phyloP scores from a whole-genome alignment of 2,329 filamentous ascomycete species.

The Onygenales sp. region DNA sequence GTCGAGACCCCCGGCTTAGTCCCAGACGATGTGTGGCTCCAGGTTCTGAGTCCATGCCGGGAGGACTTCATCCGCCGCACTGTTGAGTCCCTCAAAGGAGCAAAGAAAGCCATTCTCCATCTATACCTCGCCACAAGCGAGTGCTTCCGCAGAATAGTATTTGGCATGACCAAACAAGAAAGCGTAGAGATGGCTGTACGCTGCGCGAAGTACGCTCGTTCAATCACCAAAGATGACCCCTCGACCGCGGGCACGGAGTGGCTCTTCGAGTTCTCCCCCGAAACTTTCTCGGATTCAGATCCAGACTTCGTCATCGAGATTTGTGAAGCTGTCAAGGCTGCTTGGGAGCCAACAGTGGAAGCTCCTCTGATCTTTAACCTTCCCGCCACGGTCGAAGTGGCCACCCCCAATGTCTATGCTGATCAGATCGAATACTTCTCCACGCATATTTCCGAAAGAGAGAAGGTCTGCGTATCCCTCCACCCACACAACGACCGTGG shows the following conservation, averaged over 20 bases:
- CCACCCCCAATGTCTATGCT: constrained; percentile 90
- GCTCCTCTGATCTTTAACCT: constrained; percentile 93
- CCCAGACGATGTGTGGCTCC: constrained; percentile 82
- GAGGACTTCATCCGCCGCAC: constrained; percentile 84
- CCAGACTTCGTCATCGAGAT: constrained; percentile 74
- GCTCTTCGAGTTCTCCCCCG: constrained; percentile 42
- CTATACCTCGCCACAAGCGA: constrained; percentile 94
- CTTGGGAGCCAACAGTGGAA: constrained; percentile 74
- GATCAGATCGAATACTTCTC: constrained; percentile 97
- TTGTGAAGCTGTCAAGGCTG: constrained; percentile 87
- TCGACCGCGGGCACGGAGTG: constrained; percentile 45
- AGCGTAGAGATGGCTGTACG: constrained; percentile 71
- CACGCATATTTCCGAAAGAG: constrained; percentile 68
- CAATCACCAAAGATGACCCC: constrained; percentile 75
- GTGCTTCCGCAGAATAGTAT: constrained; percentile 88
- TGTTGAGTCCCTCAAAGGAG: constrained; percentile 76
- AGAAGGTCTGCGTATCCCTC: constrained; percentile 80
- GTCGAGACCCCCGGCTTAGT: constrained; percentile 75
- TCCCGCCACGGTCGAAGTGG: constrained; percentile 89
- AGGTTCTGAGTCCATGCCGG: constrained; percentile 86
- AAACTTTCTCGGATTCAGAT: constrained; percentile 76
- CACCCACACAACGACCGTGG: constrained; percentile 95
- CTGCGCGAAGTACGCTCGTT: constrained; percentile 77
- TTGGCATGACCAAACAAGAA: constrained; percentile 76
- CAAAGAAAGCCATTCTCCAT: constrained; percentile 90